These are phyloP conservation scores for Saccharomycopsis fermentans DNA, from an alignment of 805 yeast species.

Conservation along the genomic window DNA sequence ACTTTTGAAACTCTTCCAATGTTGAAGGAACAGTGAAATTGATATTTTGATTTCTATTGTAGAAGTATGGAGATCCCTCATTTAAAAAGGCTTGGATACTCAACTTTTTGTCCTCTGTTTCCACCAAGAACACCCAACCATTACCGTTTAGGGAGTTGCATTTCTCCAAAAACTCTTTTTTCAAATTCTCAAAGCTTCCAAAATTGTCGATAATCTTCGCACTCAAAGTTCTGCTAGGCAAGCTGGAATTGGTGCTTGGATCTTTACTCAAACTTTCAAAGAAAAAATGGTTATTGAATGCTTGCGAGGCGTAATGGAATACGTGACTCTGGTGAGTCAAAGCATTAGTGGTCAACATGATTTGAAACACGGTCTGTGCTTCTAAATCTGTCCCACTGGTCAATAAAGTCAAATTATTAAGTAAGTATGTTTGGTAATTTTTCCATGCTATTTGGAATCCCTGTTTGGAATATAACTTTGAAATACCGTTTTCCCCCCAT, in stretches of 20 bases:
- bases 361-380: constrained; percentile 63
- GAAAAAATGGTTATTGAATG: constrained; percentile 80
- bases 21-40: constrained; percentile 70
- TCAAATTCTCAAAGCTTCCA: constrained; percentile 41
- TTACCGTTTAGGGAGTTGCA: constrained; percentile 40
- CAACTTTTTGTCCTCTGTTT: constrained; percentile 48
- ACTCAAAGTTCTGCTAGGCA: constrained; percentile 30
- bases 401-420: constrained; percentile 48
- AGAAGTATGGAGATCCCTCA: constrained; percentile 70
- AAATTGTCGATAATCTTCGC: constrained; percentile 29
- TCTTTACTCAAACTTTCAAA: constrained; percentile 45
- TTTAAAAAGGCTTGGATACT: constrained; percentile 49
- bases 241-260: constrained; percentile 20
- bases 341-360: constrained; percentile 55
- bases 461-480: constrained; percentile 50
- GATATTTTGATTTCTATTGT: constrained; percentile 55
- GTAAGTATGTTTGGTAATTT: constrained; percentile 60
- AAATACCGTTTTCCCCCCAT: constrained; percentile 40
- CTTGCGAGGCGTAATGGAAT: constrained; percentile 86
- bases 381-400: constrained; percentile 78
- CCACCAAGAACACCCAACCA: constrained; percentile 72
- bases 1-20: constrained; percentile 40
- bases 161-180: constrained; percentile 44
- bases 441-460: constrained; percentile 74
- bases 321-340: constrained; percentile 53